Percentiles rank a stretch among this genome's conserved stretches.
These are phyloP conservation scores for Picea engelmannii DNA, from an alignment of 83 land plant genomes.

Conservation along the genomic window DNA sequence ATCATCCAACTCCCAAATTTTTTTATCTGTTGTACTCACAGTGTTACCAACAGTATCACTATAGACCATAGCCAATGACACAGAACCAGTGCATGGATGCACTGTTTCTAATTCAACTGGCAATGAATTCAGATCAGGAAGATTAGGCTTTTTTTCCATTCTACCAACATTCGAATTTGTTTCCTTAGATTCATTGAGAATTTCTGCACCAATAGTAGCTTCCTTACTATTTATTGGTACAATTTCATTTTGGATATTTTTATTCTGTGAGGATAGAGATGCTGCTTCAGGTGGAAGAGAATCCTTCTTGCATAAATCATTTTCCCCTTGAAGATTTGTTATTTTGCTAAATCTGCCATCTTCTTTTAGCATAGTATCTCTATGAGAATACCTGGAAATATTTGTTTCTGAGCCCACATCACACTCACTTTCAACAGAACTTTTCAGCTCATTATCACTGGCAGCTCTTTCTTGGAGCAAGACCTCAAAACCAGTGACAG, in stretches of 20 bases:
- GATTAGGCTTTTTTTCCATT: background rate
- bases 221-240: background rate
- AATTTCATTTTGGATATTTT: background rate
- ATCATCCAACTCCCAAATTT: background rate
- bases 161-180: background rate
- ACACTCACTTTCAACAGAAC: background rate
- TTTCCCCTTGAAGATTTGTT: too few relatives aligned
- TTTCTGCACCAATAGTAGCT: background rate
- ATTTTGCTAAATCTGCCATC: too few relatives aligned
- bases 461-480: background rate
- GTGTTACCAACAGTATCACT: background rate
- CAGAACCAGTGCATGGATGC: background rate
- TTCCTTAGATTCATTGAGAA: background rate
- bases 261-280: background rate
- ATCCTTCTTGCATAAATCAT: too few relatives aligned
- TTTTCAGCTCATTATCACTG: too few relatives aligned
- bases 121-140: background rate
- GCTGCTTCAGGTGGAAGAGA: too few relatives aligned
- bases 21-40: background rate
- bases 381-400: background rate
- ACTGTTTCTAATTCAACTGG: background rate
- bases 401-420: background rate
- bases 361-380: too few relatives aligned
- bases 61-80: background rate
- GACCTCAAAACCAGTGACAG: background rate